These are phyloP conservation scores for Protomyces inundatus DNA, from an alignment of 1,139 yeast genomes.

Conservation along the genomic window DNA sequence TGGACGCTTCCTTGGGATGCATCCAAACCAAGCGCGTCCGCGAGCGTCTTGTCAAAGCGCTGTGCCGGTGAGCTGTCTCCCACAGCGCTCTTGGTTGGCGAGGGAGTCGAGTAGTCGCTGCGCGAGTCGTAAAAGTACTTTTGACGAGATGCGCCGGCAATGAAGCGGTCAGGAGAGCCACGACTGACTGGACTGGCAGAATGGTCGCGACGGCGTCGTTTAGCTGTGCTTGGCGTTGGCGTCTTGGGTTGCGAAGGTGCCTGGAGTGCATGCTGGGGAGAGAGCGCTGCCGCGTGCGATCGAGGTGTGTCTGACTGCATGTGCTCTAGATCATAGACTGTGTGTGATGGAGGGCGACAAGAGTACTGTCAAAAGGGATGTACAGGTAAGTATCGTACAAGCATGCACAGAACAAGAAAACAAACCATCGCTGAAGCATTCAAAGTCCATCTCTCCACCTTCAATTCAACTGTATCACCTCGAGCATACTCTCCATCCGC, in stretches of 20 bases:
- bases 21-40: not conserved
- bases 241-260: not conserved
- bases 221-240: not conserved
- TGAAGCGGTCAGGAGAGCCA: constrained; percentile 34
- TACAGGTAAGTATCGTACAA: too few species aligned
- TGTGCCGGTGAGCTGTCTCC: not conserved
- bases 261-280: not conserved
- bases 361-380: too few species aligned
- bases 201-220: not conserved
- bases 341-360: too few species aligned
- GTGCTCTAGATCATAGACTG: too few species aligned
- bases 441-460: too few species aligned
- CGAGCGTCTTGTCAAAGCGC: not conserved
- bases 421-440: too few species aligned
- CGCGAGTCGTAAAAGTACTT: not conserved
- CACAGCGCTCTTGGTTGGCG: not conserved
- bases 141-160: not conserved
- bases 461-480: not conserved
- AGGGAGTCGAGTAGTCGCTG: not conserved
- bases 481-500: constrained; percentile 14
- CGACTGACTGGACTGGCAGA: constrained; percentile 33
- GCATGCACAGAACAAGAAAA: too few species aligned
- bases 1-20: not conserved
- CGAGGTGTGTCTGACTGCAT: too few species aligned
- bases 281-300: not conserved